Percentiles rank a stretch among this genome's conserved stretches.
Conservation (phyloP, 1,139 yeast species). For the Lipomyces yarrowii region DNA sequence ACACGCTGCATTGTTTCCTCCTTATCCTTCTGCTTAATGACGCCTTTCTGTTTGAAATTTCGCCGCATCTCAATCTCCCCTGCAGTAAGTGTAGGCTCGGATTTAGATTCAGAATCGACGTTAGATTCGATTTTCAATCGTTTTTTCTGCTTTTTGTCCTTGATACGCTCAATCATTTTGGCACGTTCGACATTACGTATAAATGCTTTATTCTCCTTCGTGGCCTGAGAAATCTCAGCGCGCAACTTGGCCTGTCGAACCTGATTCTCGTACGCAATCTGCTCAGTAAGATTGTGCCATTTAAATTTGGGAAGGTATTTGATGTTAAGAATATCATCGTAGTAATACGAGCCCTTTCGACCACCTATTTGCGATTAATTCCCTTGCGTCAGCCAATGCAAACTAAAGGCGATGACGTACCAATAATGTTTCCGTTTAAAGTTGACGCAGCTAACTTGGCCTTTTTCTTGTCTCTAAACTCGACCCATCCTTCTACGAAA, state of each 20-base stretch:
- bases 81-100: background rate
- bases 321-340: conserved; percentile 90
- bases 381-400: background rate
- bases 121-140: conserved; percentile 18
- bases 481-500: conserved; percentile 97
- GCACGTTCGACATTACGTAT: conserved; percentile 83
- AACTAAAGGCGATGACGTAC: conserved; percentile 43
- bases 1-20: conserved; percentile 31
- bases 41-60: conserved; percentile 29
- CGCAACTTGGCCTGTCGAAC: conserved; percentile 83
- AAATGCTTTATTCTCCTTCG: conserved; percentile 79
- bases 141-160: conserved; percentile 53
- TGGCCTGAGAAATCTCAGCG: conserved; percentile 87
- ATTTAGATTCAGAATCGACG: conserved; percentile 4
- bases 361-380: conserved; percentile 49
- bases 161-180: conserved; percentile 73
- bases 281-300: conserved; percentile 94
- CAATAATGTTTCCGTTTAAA: conserved; percentile 82
- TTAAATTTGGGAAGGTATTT: conserved; percentile 90
- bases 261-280: conserved; percentile 88
- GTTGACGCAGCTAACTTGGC: conserved; percentile 89
- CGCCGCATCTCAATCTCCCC: conserved; percentile 30
- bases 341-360: conserved; percentile 85
- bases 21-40: conserved; percentile 10
- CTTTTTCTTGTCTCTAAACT: conserved; percentile 75